Evolutionary conservation across 1,284 basidiomycete genomes (phyloP), one percentile per base, ranked within the genome.

Genomic region (Trichosporon sp.): DNA sequence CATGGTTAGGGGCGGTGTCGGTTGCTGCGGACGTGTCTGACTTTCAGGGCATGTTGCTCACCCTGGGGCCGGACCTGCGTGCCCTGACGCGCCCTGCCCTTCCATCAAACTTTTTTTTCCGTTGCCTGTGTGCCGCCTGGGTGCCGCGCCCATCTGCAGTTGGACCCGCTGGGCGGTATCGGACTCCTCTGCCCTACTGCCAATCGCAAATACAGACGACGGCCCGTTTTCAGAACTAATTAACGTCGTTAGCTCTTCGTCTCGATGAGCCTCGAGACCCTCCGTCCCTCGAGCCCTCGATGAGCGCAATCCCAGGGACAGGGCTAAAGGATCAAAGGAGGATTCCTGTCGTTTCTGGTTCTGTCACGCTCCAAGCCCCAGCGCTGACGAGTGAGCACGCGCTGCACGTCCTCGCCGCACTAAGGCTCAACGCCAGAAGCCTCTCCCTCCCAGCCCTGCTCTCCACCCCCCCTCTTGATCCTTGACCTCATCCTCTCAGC

Each of bases 21-120:
- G 32, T 63, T 63, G 59, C 59, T 63, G 59, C 59, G 59, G 59
- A 63, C 59, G 59, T 63, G 59, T 63, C 59, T 63, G 59, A 63
- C 59, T 63, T 63, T 63, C 59, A 63, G 59, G 59, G 59, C 31
- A 4, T 1, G 26, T 14, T 14, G 56, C 5, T 10, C 2, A 16
- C 31, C 59, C 59, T 35, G 16, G 14, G 32, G 14, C 59, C 16
- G 59, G 16, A 32, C 59, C 59, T 63, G 59, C 2, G 31, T n/a
- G 10, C 59, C 59, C 59, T 63, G 59, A 63, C 31, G 12, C 4
- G 14, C 31, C 31, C 16, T 63, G 59, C 11, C 32, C 21, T 63
- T 63, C 31, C 32, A 35, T 63, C 59, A 35, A 63, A 63, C 51
- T 54, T 54, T 54, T 54, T 54, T 54, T 54, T 54, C 51, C 8